Evolutionary conservation across 106 monocot genomes (phyloP).

Genomic region (Acorus gramineus): DNA sequence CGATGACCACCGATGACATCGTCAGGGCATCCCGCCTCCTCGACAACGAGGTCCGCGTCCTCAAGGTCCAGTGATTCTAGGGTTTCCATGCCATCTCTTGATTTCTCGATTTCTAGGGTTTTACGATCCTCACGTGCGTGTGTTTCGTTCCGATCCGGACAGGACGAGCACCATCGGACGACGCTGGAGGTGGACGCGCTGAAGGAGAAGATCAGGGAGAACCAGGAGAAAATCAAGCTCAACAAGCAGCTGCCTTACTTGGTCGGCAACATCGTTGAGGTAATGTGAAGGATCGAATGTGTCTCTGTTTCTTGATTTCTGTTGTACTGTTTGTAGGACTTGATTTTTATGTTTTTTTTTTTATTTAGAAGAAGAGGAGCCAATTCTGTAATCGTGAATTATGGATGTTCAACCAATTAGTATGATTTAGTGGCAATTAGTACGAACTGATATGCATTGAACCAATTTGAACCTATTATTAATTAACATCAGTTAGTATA

Average conservation of each 20-base stretch:
- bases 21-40: constrained; percentile 62
- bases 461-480: no score
- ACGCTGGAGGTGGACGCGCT: constrained; percentile 64
- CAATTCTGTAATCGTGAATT: no score
- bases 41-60: constrained; percentile 75
- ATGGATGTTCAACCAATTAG: no score
- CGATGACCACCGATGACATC: constrained; percentile 82
- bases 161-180: constrained; percentile 79
- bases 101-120: neutral
- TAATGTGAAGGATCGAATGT: constrained; percentile 5
- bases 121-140: no score
- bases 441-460: no score
- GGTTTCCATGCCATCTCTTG: constrained; percentile 1
- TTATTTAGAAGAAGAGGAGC: no score
- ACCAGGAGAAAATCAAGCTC: constrained; percentile 95
- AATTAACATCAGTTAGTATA: no score
- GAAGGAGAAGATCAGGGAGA: constrained; percentile 88
- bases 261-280: constrained; percentile 92
- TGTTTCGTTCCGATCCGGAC: neutral
- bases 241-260: constrained; percentile 90
- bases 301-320: neutral
- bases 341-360: constrained; percentile 2
- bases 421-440: no score
- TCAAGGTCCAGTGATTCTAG: constrained; percentile 29
- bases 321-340: neutral